These are phyloP conservation scores for Quambalaria eucalypti DNA, from an alignment of 1,284 basidiomycete species.

Conservation along the genomic window DNA sequence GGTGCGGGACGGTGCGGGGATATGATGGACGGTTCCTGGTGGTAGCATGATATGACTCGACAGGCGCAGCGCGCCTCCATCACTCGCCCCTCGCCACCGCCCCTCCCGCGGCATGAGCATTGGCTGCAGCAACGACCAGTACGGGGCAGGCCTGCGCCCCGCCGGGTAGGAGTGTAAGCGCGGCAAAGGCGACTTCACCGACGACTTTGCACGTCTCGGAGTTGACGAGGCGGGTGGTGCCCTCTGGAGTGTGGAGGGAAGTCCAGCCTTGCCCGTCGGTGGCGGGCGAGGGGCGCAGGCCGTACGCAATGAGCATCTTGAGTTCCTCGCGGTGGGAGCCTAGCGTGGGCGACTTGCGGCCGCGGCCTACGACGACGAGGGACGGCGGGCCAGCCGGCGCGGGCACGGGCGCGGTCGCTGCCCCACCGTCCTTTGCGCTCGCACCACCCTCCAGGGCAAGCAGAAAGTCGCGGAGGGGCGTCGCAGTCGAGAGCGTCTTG, in stretches of 20 bases:
- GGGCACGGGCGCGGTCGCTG: no score
- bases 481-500: not conserved
- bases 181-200: constrained; percentile 29
- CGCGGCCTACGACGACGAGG: constrained; percentile 30
- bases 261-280: not conserved
- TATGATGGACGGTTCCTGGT: no score
- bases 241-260: constrained; percentile 5
- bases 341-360: constrained; percentile 28
- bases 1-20: no score
- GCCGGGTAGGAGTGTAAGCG: constrained; percentile 4
- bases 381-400: no score
- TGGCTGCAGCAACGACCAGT: not conserved
- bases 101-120: no score
- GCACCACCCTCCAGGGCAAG: constrained; percentile 14
- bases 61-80: no score
- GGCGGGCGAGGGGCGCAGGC: not conserved
- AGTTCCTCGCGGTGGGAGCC: constrained; percentile 34
- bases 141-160: constrained; percentile 33
- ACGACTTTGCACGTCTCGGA: constrained; percentile 37
- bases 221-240: constrained; percentile 13
- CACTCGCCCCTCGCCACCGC: no score
- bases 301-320: constrained; percentile 11
- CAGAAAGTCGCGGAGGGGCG: constrained; percentile 10
- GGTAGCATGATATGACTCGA: no score
- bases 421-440: constrained; percentile 11